Percentiles rank a stretch among this genome's conserved stretches.
phyloP scores from a whole-genome alignment of 1,284 basidiomycete species.

The Papiliotrema terrestris region DNA sequence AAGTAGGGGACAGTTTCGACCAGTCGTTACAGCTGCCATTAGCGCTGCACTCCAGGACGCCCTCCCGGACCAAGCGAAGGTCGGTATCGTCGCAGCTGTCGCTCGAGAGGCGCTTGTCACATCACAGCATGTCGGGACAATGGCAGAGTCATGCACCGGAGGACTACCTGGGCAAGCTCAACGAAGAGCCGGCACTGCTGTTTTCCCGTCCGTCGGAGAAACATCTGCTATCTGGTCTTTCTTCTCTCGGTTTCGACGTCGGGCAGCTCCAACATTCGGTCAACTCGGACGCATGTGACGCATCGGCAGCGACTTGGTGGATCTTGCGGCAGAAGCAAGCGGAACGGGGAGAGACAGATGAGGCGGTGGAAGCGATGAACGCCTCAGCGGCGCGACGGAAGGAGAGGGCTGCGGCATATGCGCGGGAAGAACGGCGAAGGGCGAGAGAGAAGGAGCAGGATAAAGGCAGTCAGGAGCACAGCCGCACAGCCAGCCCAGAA shows the following conservation, averaged over 20 bases:
- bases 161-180: constrained; percentile 68
- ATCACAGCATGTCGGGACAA: constrained; percentile 32
- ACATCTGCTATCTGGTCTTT: constrained; percentile 71
- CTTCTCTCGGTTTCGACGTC: constrained; percentile 79
- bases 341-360: constrained; percentile 46
- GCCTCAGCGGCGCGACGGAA: constrained; percentile 22
- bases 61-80: constrained; percentile 87
- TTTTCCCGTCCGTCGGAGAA: constrained; percentile 82
- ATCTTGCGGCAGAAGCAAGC: constrained; percentile 74
- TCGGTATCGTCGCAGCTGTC: constrained; percentile 77
- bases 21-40: constrained; percentile 42
- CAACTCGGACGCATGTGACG: constrained; percentile 85
- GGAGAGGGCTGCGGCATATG: constrained; percentile 29
- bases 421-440: constrained; percentile 29
- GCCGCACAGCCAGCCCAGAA: constrained; percentile 2
- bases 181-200: constrained; percentile 67
- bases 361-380: constrained; percentile 28
- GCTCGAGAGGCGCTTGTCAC: constrained; percentile 46
- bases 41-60: constrained; percentile 65
- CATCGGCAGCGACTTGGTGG: constrained; percentile 93
- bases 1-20: constrained; percentile 27
- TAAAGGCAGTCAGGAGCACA: constrained; percentile 1
- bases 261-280: constrained; percentile 94
- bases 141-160: constrained; percentile 40
- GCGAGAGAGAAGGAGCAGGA: constrained; percentile 15